Percentiles rank a stretch among this genome's conserved stretches.
Conservation (phyloP, 306 rosid genomes). For the Trifolium repens region DNA sequence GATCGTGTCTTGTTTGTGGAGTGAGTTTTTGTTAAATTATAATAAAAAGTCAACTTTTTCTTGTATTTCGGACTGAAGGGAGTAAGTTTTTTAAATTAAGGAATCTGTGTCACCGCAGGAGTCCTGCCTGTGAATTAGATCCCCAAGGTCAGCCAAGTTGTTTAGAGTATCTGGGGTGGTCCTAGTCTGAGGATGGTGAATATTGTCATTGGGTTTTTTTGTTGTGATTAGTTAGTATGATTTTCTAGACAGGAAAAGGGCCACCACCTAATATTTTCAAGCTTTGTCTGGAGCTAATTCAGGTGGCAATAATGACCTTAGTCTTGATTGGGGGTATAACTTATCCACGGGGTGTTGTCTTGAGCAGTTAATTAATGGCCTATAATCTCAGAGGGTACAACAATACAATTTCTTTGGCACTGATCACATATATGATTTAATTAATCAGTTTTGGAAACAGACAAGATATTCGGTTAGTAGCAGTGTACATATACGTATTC, state of each 20-base stretch:
- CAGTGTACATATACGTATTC: background rate
- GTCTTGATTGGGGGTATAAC: background rate
- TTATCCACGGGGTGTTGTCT: background rate
- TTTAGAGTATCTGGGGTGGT: background rate
- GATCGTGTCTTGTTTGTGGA: background rate
- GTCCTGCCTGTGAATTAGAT: background rate
- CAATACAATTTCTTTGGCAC: background rate
- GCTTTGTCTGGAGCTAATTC: background rate
- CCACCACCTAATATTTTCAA: background rate
- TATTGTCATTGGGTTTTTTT: background rate
- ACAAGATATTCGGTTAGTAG: background rate
- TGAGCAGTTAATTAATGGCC: background rate
- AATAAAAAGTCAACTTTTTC: too few species aligned
- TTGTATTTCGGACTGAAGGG: too few species aligned
- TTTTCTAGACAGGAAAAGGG: background rate
- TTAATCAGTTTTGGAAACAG: constrained; percentile 4
- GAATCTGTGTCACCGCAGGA: constrained; percentile 3
- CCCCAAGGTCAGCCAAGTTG: background rate
- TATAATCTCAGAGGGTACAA: background rate
- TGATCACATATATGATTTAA: constrained; percentile 2
- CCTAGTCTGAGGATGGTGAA: constrained; percentile 6
- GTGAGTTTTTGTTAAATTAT: background rate
- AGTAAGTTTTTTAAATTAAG: background rate
- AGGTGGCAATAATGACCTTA: background rate
- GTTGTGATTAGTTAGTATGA: constrained; percentile 5